Base-by-base conservation (phyloP, 768 basidiomycete genomes). In the Steccherinum ochraceum region DNA sequence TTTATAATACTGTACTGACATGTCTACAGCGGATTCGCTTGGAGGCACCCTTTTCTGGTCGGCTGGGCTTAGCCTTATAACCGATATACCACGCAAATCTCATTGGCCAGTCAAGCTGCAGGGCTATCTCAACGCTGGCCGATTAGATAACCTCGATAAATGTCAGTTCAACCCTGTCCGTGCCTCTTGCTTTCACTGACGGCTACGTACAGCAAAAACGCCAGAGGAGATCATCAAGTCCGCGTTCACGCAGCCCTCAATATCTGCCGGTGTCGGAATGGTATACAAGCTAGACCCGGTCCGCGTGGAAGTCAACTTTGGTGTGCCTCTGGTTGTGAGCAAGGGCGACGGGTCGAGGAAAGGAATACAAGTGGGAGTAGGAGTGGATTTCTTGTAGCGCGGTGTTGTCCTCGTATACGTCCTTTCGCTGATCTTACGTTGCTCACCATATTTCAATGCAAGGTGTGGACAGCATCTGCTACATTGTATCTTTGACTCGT, bases 101-200 rank as follows among this genome's bases (percentile, higher is more conserved):
- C 71, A 86, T n/a, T 94, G 92, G 93, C 92, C 92, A 0, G 63
- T 93, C 21, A 93, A 93, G 58, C 63, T 79, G 0, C 93, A 96
- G 59, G 57, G 74, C 0, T 96, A 89, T 76, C 55, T 89, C 43
- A 95, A 96, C 57, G 84, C 84, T 0, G 93, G 93, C 3, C 72
- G 86, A 49, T 69, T 95, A 25, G 83, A 88, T 56, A 64, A 68
- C 13, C 64, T 86, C 19, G 72, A 84, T 57, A 66, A 70, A 64
- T 67, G 87, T 89, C 52, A 39, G 79, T 67, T 12, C 24, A 3
- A 20, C 46, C 40, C 18, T 10, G 39, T 23, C 50, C 52, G 20
- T n/a, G n/a, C n/a, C n/a, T n/a, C n/a, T 45, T 48, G 5, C 55
- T 56, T n/a, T 3, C n/a, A 53, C 58, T 46, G 50, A 51, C 26